Conservation (phyloP, 345 rosid genomes). For the Rhodomyrtus tomentosa region DNA sequence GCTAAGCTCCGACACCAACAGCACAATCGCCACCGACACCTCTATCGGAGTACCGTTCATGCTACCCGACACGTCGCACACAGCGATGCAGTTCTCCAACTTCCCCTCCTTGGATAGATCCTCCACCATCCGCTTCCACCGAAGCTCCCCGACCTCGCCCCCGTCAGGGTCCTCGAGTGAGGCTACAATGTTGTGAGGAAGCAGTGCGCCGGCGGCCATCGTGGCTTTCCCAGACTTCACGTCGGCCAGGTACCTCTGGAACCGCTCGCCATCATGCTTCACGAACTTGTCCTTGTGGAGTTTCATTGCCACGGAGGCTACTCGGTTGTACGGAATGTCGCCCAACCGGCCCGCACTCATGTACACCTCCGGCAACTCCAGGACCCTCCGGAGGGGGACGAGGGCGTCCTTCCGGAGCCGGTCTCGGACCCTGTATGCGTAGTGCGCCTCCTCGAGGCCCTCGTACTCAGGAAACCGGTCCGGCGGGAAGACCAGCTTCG, state of each 20-base stretch:
- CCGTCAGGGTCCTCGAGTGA: slow-evolving; percentile 20
- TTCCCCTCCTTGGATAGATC: slow-evolving; percentile 39
- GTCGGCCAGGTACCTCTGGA: slow-evolving; percentile 25
- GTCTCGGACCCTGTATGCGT: slow-evolving; percentile 53
- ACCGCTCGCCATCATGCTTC: slow-evolving; percentile 36
- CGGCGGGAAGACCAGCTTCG: slow-evolving; percentile 30
- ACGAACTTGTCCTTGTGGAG: slow-evolving; percentile 45
- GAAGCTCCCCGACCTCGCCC: slow-evolving; percentile 56
- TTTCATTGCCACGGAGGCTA: slow-evolving; percentile 65
- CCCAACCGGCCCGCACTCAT: slow-evolving; percentile 40
- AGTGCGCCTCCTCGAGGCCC: slow-evolving; percentile 54
- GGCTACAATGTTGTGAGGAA: slow-evolving; percentile 54
- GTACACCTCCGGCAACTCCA: slow-evolving; percentile 53
- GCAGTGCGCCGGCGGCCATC: slow-evolving; percentile 50
- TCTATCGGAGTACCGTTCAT: slow-evolving; percentile 60
- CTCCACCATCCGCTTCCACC: slow-evolving; percentile 57
- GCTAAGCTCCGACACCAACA: slow-evolving; percentile 38
- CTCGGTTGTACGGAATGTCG: slow-evolving; percentile 40
- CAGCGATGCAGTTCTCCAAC: slow-evolving; percentile 41
- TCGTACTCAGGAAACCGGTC: slow-evolving; percentile 36
- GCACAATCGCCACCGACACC: slow-evolving; percentile 42
- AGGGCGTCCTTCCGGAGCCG: slow-evolving; percentile 46
- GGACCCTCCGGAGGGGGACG: slow-evolving; percentile 42
- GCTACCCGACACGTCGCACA: slow-evolving; percentile 53
- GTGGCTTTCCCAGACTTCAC: slow-evolving; percentile 36